These are phyloP conservation scores for Penicillium paradoxum DNA, from an alignment of 495 filamentous ascomycete genomes.

Conservation along the genomic window DNA sequence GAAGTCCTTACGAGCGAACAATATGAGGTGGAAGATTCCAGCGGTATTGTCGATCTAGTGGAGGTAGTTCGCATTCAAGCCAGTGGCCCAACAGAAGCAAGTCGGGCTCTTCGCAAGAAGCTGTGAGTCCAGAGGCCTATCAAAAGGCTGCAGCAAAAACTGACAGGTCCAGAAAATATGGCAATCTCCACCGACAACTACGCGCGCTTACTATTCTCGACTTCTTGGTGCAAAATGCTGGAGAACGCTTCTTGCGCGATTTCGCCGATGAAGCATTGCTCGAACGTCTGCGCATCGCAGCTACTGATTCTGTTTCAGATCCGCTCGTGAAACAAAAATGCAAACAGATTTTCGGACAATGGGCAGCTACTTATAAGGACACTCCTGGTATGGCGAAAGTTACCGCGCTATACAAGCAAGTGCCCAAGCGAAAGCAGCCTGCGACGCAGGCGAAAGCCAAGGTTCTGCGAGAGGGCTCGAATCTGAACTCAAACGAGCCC, in stretches of 20 bases:
- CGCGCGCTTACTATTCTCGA: constrained; percentile 88
- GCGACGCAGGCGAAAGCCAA: constrained; percentile 69
- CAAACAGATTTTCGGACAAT: constrained; percentile 77
- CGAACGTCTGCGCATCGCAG: constrained; percentile 84
- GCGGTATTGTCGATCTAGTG: constrained; percentile 88
- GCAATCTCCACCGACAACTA: constrained; percentile 84
- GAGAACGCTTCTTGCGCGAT: constrained; percentile 74
- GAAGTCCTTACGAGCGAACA: constrained; percentile 85
- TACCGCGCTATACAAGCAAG: constrained; percentile 72
- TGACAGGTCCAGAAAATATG: constrained; percentile 67
- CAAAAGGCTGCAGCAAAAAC: constrained; percentile 12
- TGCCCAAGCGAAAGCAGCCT: constrained; percentile 62
- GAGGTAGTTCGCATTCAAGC: constrained; percentile 89
- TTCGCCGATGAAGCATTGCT: constrained; percentile 93
- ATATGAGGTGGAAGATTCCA: constrained; percentile 84
- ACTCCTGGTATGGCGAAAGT: constrained; percentile 77
- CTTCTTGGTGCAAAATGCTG: constrained; percentile 90
- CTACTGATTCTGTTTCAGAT: constrained; percentile 80
- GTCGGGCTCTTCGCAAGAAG: constrained; percentile 93
- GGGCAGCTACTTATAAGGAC: constrained; percentile 78
- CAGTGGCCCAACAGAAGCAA: constrained; percentile 83
- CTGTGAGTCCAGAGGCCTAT: constrained; percentile 51
- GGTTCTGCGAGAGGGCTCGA: constrained; percentile 68
- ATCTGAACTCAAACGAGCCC: constrained; percentile 56
- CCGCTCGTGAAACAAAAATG: constrained; percentile 80